Evolutionary conservation across 257 asterid genomes (phyloP).

Genomic region (Solanum tacnaense): DNA sequence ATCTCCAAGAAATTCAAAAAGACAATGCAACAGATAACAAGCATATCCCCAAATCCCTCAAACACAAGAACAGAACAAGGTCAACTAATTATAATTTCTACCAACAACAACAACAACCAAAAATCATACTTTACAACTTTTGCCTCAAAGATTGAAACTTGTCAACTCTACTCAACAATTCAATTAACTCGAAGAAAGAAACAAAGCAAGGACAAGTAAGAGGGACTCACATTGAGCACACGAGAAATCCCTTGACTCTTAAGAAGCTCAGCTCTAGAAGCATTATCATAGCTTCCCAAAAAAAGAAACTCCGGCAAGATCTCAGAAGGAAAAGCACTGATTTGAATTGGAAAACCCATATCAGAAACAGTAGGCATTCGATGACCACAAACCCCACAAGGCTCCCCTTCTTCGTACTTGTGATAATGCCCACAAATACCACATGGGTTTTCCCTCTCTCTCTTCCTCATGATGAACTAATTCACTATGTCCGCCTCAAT

Average conservation of each 20-base stretch:
- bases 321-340: conserved; percentile 94
- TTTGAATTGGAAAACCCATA: conserved; percentile 28
- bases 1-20: not conserved
- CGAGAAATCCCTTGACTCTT: conserved; percentile 91
- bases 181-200: not conserved
- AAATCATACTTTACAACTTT: not conserved
- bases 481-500: not conserved
- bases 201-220: not conserved
- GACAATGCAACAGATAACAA: not conserved
- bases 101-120: not conserved
- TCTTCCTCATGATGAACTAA: conserved; percentile 47
- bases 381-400: conserved; percentile 87
- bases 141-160: not conserved
- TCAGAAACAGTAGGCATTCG: conserved; percentile 51
- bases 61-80: not conserved
- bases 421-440: conserved; percentile 92
- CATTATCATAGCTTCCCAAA: conserved; percentile 88
- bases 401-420: conserved; percentile 92
- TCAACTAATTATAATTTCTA: not conserved
- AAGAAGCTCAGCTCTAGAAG: conserved; percentile 88
- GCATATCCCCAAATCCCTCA: not conserved
- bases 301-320: conserved; percentile 89
- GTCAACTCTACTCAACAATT: not conserved
- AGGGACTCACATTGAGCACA: conserved; percentile 57
- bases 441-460: conserved; percentile 88